Base-by-base conservation (phyloP, 306 rosid species). In the Citrullus mucosospermus region DNA sequence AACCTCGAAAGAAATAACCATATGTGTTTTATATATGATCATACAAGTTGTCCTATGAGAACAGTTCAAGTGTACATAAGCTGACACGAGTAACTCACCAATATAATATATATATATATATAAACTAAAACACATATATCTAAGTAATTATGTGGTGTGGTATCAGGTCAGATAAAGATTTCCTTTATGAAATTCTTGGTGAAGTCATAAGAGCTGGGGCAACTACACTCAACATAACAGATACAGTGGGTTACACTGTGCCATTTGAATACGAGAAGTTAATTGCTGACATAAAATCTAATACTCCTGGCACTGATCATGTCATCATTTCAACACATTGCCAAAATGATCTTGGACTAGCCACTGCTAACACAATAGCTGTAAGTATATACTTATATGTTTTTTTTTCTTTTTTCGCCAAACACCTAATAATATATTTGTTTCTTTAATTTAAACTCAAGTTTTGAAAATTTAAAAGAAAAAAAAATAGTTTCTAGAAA, bases 201-300 rank as follows among this genome's bases (percentile, higher is more conserved):
- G 98, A 94, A 84, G 98, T 88, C 28, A 92, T 92, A 48, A 87
- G 87, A 88, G 97, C 96, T 5, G 98, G 98, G 30, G 98, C 98
- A 34, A 94, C 98, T 0, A 94, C 98, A 32, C 85, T 94, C 28
- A 94, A 92, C 90, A 94, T 92, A 80, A 95, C 98, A 61, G 98
- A 94, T 77, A 94, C 98, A 6, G 98, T 94, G 34, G 98, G 98
- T 36, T 87, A 86, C 78, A 92, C 68, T 0, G 79, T 89, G 82
- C 95, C 96, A 2, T 78, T 48, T 70, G 95, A 90, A 84, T 94
- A 88, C 81, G 94, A 95, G 34, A 56, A 78, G 53, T 80, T 94
- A 85, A 92, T 94, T 82, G 90, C 98, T 48, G 96, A 94, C 79
- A 89, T 94, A 54, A 94, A 92, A 80, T 84, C 93, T 51, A 90